These are phyloP conservation scores for Xanthoceras sorbifolium DNA, from an alignment of 345 rosid genomes.

Conservation along the genomic window DNA sequence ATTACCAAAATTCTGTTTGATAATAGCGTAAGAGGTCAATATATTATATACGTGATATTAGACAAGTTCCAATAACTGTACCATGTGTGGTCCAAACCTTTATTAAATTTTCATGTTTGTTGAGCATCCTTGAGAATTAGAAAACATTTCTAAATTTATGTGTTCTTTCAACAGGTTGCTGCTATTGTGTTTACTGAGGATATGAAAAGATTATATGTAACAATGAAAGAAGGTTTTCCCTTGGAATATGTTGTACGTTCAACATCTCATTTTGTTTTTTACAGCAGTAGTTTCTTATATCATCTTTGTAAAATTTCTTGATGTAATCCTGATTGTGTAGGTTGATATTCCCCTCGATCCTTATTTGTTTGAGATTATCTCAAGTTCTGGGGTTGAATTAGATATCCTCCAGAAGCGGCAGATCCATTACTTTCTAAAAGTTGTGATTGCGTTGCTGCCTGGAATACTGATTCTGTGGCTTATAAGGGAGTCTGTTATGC, in stretches of 20 bases:
- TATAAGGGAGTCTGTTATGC: constrained; percentile 79
- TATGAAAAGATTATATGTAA: constrained; percentile 79
- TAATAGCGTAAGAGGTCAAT: not conserved
- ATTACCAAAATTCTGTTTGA: not conserved
- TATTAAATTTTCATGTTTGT: not conserved
- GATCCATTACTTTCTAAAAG: constrained; percentile 90
- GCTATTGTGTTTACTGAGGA: constrained; percentile 96
- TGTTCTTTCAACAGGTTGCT: constrained; percentile 65
- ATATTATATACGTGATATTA: not conserved
- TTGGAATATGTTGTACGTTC: constrained; percentile 84
- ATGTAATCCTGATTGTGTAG: constrained; percentile 39
- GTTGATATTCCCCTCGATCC: constrained; percentile 96
- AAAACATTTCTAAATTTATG: constrained; percentile 18
- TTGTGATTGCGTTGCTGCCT: constrained; percentile 72
- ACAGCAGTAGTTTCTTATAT: constrained; percentile 11
- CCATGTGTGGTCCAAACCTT: not conserved
- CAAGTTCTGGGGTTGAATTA: constrained; percentile 89
- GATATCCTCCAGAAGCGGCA: constrained; percentile 94
- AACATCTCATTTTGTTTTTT: constrained; percentile 22
- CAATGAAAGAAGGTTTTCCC: constrained; percentile 97
- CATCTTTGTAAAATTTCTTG: constrained; percentile 20
- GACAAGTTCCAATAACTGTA: not conserved
- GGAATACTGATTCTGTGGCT: constrained; percentile 82
- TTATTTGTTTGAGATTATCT: constrained; percentile 76
- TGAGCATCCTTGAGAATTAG: not conserved